A percentile compares a stretch with the other conserved stretches of the same genome.
Conservation (phyloP, 2,329 filamentous ascomycete species). For the Neobulgaria alba region DNA sequence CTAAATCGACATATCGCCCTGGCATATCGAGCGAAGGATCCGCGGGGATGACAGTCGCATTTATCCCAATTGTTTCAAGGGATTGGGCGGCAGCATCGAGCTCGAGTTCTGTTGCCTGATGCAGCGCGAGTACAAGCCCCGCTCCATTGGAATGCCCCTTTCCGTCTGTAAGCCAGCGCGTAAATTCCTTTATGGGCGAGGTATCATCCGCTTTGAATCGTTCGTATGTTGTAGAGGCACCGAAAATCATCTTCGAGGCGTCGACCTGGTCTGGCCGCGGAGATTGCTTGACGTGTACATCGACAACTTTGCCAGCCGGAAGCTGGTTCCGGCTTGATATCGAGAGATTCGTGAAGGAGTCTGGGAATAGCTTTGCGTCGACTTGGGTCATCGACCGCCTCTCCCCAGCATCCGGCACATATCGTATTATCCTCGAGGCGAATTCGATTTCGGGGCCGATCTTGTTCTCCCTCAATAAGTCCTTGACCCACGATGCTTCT, state of each 20-base stretch:
- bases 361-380: constrained; percentile 21
- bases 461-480: constrained; percentile 18
- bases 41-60: constrained; percentile 48
- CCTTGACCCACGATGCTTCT: constrained; percentile 17
- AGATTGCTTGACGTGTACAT: constrained; percentile 31
- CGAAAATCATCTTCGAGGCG: constrained; percentile 49
- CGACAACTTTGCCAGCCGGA: constrained; percentile 15
- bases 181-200: constrained; percentile 49
- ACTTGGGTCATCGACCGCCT: constrained; percentile 20
- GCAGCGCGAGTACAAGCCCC: constrained; percentile 45
- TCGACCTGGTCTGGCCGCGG: constrained; percentile 43
- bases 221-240: constrained; percentile 49
- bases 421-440: constrained; percentile 23
- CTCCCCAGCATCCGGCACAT: constrained; percentile 22
- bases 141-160: constrained; percentile 47
- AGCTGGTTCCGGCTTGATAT: constrained; percentile 11
- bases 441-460: constrained; percentile 24
- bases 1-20: constrained; percentile 47
- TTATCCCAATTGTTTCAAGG: constrained; percentile 41
- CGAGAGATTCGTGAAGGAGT: constrained; percentile 18
- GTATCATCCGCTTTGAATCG: constrained; percentile 43
- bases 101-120: constrained; percentile 43
- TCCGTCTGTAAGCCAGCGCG: constrained; percentile 50
- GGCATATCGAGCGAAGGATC: constrained; percentile 48
- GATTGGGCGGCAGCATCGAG: constrained; percentile 39